Evolutionary conservation across 2,329 filamentous ascomycete genomes (phyloP).

Genomic region (Penicillium sp.): DNA sequence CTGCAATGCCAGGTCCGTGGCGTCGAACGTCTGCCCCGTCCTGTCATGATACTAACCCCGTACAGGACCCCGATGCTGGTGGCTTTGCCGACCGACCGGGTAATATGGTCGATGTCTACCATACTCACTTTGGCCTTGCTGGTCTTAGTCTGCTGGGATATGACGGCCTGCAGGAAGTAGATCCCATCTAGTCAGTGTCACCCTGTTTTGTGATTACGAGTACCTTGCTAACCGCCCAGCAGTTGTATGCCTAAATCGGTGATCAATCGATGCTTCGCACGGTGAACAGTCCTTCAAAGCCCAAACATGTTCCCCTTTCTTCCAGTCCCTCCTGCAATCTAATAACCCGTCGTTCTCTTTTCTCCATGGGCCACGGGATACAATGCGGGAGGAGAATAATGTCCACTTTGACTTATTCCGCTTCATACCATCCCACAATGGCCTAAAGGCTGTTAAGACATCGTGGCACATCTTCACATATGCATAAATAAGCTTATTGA

Average conservation of each 20-base stretch:
- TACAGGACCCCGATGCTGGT: constrained; percentile 69
- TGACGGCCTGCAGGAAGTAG: constrained; percentile 72
- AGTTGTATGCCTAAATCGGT: constrained; percentile 71
- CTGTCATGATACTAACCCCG: constrained; percentile 18
- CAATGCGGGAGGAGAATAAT: constrained; percentile 65
- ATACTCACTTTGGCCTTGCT: constrained; percentile 84
- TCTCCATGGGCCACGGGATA: constrained; percentile 61
- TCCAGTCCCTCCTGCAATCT: constrained; percentile 62
- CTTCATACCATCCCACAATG: constrained; percentile 38
- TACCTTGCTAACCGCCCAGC: constrained; percentile 17
- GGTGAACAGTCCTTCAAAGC: constrained; percentile 26
- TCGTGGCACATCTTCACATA: constrained; percentile 34
- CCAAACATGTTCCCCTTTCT: constrained; percentile 5
- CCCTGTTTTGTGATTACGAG: neutral
- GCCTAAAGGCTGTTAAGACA: constrained; percentile 42
- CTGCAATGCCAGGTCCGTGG: constrained; percentile 68
- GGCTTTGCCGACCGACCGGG: constrained; percentile 88
- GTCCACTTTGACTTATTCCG: constrained; percentile 42
- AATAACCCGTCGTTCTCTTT: constrained; percentile 61
- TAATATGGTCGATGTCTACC: constrained; percentile 96
- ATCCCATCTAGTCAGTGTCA: constrained; percentile 73
- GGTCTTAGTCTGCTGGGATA: constrained; percentile 81
- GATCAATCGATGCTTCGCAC: constrained; percentile 57
- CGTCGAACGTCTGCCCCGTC: neutral
- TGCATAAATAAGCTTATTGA: too few species aligned